Evolutionary conservation across 1,139 yeast genomes (phyloP), one percentile per base, ranked within the genome.

Genomic region (Hyphopichia fennica): DNA sequence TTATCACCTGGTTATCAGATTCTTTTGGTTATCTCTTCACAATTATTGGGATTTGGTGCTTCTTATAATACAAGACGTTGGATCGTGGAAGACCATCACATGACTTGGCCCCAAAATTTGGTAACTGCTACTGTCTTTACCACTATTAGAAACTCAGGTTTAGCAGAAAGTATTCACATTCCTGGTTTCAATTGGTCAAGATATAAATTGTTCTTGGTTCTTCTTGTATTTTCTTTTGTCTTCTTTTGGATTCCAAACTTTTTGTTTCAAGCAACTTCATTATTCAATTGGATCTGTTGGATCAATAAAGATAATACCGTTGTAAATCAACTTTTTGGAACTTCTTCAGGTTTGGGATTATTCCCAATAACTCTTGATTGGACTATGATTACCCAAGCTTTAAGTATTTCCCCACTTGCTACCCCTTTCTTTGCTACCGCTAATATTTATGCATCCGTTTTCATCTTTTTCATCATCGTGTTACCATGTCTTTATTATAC

Each of bases 281-380:
- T n/a, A 3, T 33, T 33, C n/a, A 44, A 40, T 27, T 44, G 44
- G 65, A 58, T 61, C 41, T 59, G 65, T 28, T 62, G 67, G 67
- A 62, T 62, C 34, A 56, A 50, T 15, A 65, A 66, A 25, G 47
- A 61, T 45, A 58, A 57, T 44, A 70, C 71, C 28, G 70, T 73
- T 20, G 65, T 79, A 31, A 75, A 76, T 57, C 82, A 78, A 53
- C 54, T 81, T 38, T 77, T 79, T 53, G 83, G 85, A 37, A 62
- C 73, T 18, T 44, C 60, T 15, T 59, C 75, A 10, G 84, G 84
- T 2, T 60, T 79, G 39, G 84, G 83, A 7, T 51, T 78, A 52
- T 57, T 77, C 51, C 85, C 86, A 6, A 56, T 73, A 33, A 71
- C 82, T 1, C 77, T 79, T 51, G 84, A 80, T 55, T 79, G 83